Evolutionary conservation across 495 filamentous ascomycete genomes (phyloP).

Genomic region (Tuber borchii): DNA sequence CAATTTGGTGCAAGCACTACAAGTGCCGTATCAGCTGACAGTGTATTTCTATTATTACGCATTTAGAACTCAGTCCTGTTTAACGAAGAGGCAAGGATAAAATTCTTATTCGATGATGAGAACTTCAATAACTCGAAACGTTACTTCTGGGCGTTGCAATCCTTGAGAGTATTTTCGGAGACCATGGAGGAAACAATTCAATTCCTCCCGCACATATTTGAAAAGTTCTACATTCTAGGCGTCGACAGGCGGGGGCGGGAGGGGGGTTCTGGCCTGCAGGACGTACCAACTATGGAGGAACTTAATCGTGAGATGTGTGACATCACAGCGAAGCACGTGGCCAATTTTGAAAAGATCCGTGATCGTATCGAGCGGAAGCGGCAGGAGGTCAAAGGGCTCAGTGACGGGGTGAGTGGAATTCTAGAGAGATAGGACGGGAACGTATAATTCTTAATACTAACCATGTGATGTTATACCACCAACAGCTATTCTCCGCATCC

Average conservation of each 20-base stretch:
- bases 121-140: slow-evolving; percentile 38
- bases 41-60: not conserved
- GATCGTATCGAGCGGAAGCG: slow-evolving; percentile 2
- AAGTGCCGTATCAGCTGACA: not conserved
- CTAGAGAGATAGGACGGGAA: not conserved
- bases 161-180: slow-evolving; percentile 18
- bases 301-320: not conserved
- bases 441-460: not conserved
- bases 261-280: not conserved
- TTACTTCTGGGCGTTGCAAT: slow-evolving; percentile 30
- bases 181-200: slow-evolving; percentile 12
- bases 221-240: not conserved
- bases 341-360: slow-evolving; percentile 1
- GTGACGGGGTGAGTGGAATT: not conserved
- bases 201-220: not conserved
- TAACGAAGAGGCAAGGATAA: not conserved
- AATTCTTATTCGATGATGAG: slow-evolving; percentile 18
- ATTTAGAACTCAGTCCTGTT: not conserved
- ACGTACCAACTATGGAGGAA: not conserved
- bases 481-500: slow-evolving; percentile 7
- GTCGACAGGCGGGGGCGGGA: not conserved
- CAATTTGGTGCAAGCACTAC: not conserved
- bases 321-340: not conserved
- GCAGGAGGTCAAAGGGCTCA: slow-evolving; percentile 5
- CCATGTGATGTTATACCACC: not conserved